Evolutionary conservation across 2,329 filamentous ascomycete genomes (phyloP).

Genomic region (Cladophialophora yegresii): DNA sequence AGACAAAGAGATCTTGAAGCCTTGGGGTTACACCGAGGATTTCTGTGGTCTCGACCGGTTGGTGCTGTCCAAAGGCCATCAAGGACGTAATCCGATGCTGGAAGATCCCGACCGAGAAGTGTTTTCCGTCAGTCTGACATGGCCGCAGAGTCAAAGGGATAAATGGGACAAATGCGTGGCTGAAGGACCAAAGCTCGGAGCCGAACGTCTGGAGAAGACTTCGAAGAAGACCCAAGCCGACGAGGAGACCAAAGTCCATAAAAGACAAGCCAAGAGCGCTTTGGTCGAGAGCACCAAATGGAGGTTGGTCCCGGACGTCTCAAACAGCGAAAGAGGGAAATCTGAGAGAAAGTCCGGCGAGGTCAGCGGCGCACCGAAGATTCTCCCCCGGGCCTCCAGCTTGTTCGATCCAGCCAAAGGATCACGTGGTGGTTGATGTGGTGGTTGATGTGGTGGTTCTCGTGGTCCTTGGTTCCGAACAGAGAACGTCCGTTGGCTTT

Average conservation of each 20-base stretch:
- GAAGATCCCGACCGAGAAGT: constrained; percentile 37
- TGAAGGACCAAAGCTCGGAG: constrained; percentile 16
- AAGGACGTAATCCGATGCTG: constrained; percentile 36
- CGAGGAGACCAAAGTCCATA: constrained; percentile 15
- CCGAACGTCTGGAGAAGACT: constrained; percentile 21
- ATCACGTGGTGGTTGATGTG: neutral
- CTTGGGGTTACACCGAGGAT: constrained; percentile 37
- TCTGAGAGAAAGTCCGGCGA: constrained; percentile 14
- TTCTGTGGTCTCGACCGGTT: constrained; percentile 37
- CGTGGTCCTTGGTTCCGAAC: neutral
- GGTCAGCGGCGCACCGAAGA: constrained; percentile 4
- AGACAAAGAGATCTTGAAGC: constrained; percentile 24
- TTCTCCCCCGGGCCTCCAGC: constrained; percentile 26
- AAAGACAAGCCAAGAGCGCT: constrained; percentile 21
- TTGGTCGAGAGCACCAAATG: constrained; percentile 21
- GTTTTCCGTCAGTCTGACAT: constrained; percentile 36
- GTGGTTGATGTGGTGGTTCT: neutral
- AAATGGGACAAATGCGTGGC: constrained; percentile 28
- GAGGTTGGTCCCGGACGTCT: constrained; percentile 25
- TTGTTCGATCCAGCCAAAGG: constrained; percentile 12
- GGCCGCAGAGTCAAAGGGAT: constrained; percentile 35
- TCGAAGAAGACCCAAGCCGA: constrained; percentile 18
- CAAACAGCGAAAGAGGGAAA: constrained; percentile 12
- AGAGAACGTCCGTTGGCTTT: neutral
- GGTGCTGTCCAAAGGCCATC: constrained; percentile 28